Evolutionary conservation across 768 basidiomycete genomes (phyloP), one percentile per base, ranked within the genome.

Genomic region (Wakefieldia striispora): DNA sequence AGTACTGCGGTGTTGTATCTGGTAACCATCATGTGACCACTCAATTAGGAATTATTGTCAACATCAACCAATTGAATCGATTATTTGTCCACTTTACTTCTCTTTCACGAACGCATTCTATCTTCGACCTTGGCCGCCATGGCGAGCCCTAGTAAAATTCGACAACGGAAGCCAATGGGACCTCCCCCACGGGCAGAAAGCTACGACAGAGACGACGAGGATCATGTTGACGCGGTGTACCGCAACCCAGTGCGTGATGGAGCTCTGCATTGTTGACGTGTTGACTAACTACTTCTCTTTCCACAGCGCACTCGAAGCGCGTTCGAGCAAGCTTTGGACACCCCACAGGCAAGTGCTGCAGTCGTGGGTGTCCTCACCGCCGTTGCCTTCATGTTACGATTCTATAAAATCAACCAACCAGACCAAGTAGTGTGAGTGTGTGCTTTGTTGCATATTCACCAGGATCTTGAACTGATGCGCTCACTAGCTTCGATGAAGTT

Each of bases 361-460:
- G 75, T 85, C n/a, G 80, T 88, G 38, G 75, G 73, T 39, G 60
- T 76, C 14, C 75, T 91, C 38, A 93, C 91, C 17, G 74, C 80
- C 3, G 67, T 91, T 43, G 88, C 92, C 19, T 91, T 94, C 66
- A 83, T 83, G 17, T 64, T 93, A 54, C 84, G 94, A 29, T 94
- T 95, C 73, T 95, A 90, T 78, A 91, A 95, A 75, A 91, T 95
- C 66, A 91, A 86, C 64, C 85, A 91, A 65, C 94, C 93, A 38
- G 91, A 94, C 75, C 88, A 93, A 73, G 92, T 95, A 54, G 92
- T 95, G 91, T 93, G 70, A 65, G 90, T 78, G 27, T 38, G 35
- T 35, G 47, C 41, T 26, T 44, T 43, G 19, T 40, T 38, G 43
- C 16, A 21, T 35, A 23, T 19, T 43, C 35, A 20, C 43, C 24